These are phyloP conservation scores for Coniella lustricola DNA, from an alignment of 2,329 filamentous ascomycete genomes.

Conservation along the genomic window DNA sequence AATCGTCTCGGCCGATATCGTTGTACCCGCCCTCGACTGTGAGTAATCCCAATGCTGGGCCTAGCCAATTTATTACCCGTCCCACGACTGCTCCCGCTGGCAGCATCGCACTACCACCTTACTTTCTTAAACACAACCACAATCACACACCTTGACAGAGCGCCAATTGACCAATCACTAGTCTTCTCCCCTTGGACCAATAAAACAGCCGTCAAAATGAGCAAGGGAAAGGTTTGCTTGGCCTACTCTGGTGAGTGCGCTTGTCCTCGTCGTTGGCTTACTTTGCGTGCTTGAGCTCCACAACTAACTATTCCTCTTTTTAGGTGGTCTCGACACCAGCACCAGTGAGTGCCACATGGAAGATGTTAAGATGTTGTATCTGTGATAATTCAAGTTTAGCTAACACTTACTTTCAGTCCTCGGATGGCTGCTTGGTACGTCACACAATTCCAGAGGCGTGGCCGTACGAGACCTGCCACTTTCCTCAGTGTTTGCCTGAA, in stretches of 20 bases:
- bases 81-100: not conserved
- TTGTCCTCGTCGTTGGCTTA: not conserved
- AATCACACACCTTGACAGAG: not conserved
- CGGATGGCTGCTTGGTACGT: conserved; percentile 15
- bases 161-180: conserved; percentile 12
- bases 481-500: not conserved
- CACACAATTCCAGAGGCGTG: not conserved
- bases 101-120: not conserved
- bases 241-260: conserved; percentile 15
- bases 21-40: conserved; percentile 5
- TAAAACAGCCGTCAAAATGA: conserved; percentile 7
- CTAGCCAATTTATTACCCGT: not conserved
- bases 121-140: not conserved
- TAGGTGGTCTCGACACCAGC: conserved; percentile 17
- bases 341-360: conserved; percentile 14
- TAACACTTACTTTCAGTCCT: conserved; percentile 11
- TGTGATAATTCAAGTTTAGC: not conserved
- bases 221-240: conserved; percentile 17
- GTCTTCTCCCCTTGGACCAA: not conserved
- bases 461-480: not conserved
- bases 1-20: not conserved
- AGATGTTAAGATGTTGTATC: not conserved
- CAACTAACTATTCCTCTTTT: not conserved
- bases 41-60: conserved; percentile 3
- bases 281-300: not conserved